Evolutionary conservation across 805 yeast species (phyloP), one percentile per base, ranked within the genome.

Genomic region (Yueomyces sp.): DNA sequence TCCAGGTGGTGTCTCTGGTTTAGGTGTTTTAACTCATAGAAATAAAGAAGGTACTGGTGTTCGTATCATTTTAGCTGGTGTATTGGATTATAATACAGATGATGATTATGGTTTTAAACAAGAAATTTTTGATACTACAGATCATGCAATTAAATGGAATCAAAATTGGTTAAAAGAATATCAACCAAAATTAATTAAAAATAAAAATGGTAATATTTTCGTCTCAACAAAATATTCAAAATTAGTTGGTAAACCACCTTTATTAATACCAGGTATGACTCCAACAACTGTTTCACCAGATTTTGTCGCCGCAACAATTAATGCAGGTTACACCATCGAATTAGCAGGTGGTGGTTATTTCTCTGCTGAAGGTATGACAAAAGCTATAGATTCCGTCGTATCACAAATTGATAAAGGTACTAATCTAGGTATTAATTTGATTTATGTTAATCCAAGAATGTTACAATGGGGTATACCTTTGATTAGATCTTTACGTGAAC

Each of bases 291-390:
- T 88, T 45, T 81, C 85, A 52, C 92, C 97, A 40, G 88, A 85
- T 49, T 88, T 92, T 56, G 94, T 92, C 46, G 82, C 95, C 48
- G 94, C 95, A 32, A 81, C 96, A 30, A 74, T 88, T 59, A 87
- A 88, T 62, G 87, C 97, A 42, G 99, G 99, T 49, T 92, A 88
- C 70, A 95, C 86, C 62, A 86, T 90, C 57, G 99, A 92, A 71
- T 74, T 92, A 58, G 98, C 95, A 41, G 99, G 99, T 66, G 99
- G 99, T 74, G 99, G 97, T 59, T 92, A 92, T 68, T 92, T 90
- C 67, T 64, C 71, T 46, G 81, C 94, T 49, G 63, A 61, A 7
- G 70, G 71, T 56, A 79, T 92, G 80, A 77, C 81, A 44, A 62
- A 60, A 29, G 96, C 96, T 38, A 70, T 92, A 53, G 75, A 81